Percentiles rank a stretch among this genome's conserved stretches.
phyloP scores from a whole-genome alignment of 1,139 yeast species.

The Lipomyces yarrowii region DNA sequence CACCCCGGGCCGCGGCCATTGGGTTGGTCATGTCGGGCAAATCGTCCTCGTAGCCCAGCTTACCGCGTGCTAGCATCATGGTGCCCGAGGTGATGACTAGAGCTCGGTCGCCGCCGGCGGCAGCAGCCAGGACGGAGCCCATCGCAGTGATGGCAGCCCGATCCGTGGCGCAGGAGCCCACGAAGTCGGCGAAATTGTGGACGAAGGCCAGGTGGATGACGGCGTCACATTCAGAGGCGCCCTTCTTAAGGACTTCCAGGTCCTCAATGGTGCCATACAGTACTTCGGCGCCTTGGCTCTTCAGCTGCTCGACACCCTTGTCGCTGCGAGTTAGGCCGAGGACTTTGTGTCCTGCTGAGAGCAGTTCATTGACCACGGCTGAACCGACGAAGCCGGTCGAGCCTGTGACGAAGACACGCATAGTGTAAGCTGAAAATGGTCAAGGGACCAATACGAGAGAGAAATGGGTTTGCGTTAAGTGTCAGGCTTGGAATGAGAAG shows the following conservation, averaged over 20 bases:
- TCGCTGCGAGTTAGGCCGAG: constrained; percentile 10
- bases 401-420: constrained; percentile 23
- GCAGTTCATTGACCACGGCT: constrained; percentile 6
- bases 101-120: constrained; percentile 34
- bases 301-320: constrained; percentile 6
- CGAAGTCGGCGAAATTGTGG: constrained; percentile 37
- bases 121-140: constrained; percentile 36
- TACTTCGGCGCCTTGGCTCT: constrained; percentile 29
- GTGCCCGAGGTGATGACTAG: neutral
- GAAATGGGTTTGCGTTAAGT: neutral
- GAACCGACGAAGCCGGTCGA: constrained; percentile 17
- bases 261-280: constrained; percentile 40
- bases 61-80: neutral
- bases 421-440: constrained; percentile 1
- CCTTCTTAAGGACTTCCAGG: constrained; percentile 38
- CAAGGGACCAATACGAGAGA: neutral
- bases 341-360: constrained; percentile 10
- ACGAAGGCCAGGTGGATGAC: constrained; percentile 44
- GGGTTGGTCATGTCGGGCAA: neutral
- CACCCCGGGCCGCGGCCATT: neutral
- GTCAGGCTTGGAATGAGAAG: neutral
- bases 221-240: constrained; percentile 42
- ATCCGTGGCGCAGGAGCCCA: constrained; percentile 35
- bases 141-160: constrained; percentile 37
- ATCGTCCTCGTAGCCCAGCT: neutral